A percentile compares a stretch with the other conserved stretches of the same genome.
These are phyloP conservation scores for Cnidoscolus chayamansa DNA, from an alignment of 441 rosid species.

Conservation along the genomic window DNA sequence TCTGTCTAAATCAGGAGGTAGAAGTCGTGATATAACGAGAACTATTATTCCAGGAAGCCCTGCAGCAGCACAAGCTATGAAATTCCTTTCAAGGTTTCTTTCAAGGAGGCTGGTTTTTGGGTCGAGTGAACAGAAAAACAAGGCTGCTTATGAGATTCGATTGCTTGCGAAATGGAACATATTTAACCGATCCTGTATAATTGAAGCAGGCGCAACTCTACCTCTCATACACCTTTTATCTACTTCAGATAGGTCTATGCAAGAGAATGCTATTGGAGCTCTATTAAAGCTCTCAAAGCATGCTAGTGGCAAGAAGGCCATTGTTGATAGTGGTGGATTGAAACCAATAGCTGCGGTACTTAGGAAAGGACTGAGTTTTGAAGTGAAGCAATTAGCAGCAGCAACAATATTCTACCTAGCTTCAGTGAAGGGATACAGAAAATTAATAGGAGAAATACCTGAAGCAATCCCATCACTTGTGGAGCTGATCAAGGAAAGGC, in stretches of 20 bases:
- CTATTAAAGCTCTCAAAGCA: constrained; percentile 68
- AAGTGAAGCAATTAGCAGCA: constrained; percentile 61
- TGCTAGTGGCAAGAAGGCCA: constrained; percentile 44
- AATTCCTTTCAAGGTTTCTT: constrained; percentile 44
- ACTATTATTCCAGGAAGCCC: constrained; percentile 48
- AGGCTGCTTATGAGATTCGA: constrained; percentile 63
- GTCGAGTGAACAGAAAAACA: constrained; percentile 44
- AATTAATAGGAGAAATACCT: constrained; percentile 53
- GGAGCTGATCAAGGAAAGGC: constrained; percentile 50
- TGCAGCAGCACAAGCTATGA: constrained; percentile 46
- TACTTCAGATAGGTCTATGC: constrained; percentile 28
- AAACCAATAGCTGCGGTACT: constrained; percentile 45
- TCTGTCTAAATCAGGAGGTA: constrained; percentile 32
- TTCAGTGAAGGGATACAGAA: constrained; percentile 49
- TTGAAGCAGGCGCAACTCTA: constrained; percentile 49
- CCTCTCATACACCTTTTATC: constrained; percentile 54
- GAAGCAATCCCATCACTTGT: constrained; percentile 52
- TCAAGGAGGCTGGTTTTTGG: constrained; percentile 57
- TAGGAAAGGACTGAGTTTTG: constrained; percentile 45
- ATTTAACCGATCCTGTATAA: constrained; percentile 52
- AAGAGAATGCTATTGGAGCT: constrained; percentile 64
- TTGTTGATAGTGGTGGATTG: constrained; percentile 55
- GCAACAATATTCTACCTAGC: constrained; percentile 73
- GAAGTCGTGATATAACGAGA: constrained; percentile 38
- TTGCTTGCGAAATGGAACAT: constrained; percentile 56